Evolutionary conservation across 208 protist genomes (phyloP).

Genomic region (Giardia duodenalis): DNA sequence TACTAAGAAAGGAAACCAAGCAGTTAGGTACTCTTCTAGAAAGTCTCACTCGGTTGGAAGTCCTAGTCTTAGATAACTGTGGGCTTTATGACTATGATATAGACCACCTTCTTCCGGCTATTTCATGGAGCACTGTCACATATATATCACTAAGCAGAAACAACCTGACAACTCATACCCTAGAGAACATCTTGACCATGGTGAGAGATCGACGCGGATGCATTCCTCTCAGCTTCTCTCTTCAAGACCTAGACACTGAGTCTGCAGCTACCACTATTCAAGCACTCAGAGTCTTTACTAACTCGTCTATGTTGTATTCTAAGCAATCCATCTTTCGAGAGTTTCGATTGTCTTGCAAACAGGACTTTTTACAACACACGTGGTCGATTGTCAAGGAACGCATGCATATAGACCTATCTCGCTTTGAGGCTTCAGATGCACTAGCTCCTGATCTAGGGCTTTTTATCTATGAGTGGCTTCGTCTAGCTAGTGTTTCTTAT

Average conservation of each 20-base stretch:
- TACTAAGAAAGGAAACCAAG: neutral
- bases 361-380: neutral
- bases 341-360: neutral
- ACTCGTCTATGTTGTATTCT: neutral
- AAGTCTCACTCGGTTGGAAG: neutral
- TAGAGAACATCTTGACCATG: neutral
- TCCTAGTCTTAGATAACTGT: neutral
- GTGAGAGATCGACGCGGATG: neutral
- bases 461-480: neutral
- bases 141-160: neutral
- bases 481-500: neutral
- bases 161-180: neutral
- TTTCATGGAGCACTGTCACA: neutral
- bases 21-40: neutral
- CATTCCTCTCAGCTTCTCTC: neutral
- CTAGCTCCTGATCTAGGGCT: neutral
- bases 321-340: neutral
- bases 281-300: neutral
- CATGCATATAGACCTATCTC: neutral
- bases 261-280: neutral
- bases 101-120: neutral
- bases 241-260: neutral
- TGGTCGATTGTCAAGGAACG: too few relatives aligned
- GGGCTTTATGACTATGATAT: neutral
- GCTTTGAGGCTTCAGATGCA: neutral